These are phyloP conservation scores for Phoma herbarum DNA, from an alignment of 2,329 filamentous ascomycete species.

Conservation along the genomic window DNA sequence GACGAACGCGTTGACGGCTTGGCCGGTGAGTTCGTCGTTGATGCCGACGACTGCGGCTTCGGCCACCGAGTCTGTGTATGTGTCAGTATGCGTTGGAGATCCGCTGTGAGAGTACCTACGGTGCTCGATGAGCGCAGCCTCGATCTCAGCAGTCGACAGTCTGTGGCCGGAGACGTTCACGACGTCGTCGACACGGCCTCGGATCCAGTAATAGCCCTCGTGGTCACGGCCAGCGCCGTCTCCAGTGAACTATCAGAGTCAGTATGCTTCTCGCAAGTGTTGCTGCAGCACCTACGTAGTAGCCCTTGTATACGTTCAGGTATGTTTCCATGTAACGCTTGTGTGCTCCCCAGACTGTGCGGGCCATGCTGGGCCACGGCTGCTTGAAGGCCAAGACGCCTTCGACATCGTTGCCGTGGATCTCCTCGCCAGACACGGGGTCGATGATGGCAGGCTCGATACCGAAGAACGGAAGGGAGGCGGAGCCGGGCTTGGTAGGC, in stretches of 20 bases:
- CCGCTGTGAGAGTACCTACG: constrained; percentile 53
- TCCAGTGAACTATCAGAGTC: constrained; percentile 74
- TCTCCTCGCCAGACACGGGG: constrained; percentile 91
- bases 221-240: constrained; percentile 96
- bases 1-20: constrained; percentile 97
- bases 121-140: constrained; percentile 95
- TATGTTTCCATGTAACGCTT: constrained; percentile 99
- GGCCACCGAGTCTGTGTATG: constrained; percentile 70
- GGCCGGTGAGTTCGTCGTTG: constrained; percentile 90
- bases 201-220: constrained; percentile 99
- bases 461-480: constrained; percentile 96
- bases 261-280: constrained; percentile 22
- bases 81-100: constrained; percentile 33
- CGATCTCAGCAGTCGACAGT: constrained; percentile 96
- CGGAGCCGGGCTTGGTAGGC: constrained; percentile 94
- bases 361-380: constrained; percentile 97
- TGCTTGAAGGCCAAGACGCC: constrained; percentile 97
- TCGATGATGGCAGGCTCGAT: constrained; percentile 98
- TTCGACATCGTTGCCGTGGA: constrained; percentile 95
- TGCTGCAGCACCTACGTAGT: constrained; percentile 75
- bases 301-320: constrained; percentile 95
- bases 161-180: constrained; percentile 98
- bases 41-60: constrained; percentile 97
- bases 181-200: constrained; percentile 96
- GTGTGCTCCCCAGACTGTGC: constrained; percentile 97